Base-by-base conservation (phyloP, 345 rosid species). In the Aethionema arabicum region DNA sequence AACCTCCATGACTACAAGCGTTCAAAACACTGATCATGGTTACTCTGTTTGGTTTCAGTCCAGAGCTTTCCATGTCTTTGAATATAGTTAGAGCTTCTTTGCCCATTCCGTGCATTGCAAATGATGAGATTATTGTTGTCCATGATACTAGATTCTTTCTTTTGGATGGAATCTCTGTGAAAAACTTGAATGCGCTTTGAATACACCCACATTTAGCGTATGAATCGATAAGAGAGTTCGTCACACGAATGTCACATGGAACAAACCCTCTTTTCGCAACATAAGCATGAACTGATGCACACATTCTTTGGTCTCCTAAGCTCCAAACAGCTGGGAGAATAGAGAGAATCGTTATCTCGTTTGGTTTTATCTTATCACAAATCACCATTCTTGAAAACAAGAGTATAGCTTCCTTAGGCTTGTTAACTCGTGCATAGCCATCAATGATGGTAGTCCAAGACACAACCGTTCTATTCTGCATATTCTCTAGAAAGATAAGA, bases 1-100 rank as follows among this genome's bases (percentile, higher is more conserved):
- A 70, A 32, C 88, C 96, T 72, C 88, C 96, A 67, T 91, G 98
- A 61, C 96, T 91, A 55, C 92, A 88, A 44, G 89, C 96, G 77
- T 72, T 86, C 63, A 91, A 67, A 52, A 86, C 80, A 68, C 95
- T 83, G 72, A 91, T 55, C 72, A 83, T 83, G 2, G 95, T 86
- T 41, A 85, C 90, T 69, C 79, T 69, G 36, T 88, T 91, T 0
- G 96, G 88, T 11, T 54, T 82, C 69, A 82, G 45, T 14, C 88
- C 86, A 29, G 47, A 42, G 56, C 56, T 79, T 75, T 79, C 84
- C 89, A 91, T 86, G 66, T 72, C 79, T 35, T 72, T 73, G 70
- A 85, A 88, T 59, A 51, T 15, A 43, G 56, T 72, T 10, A 80
- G 72, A 0, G 96, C 98, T 76, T 83, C 95, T 63, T 74, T 79